Conservation (phyloP, 2,329 filamentous ascomycete species). For the Biscogniauxia sp. region DNA sequence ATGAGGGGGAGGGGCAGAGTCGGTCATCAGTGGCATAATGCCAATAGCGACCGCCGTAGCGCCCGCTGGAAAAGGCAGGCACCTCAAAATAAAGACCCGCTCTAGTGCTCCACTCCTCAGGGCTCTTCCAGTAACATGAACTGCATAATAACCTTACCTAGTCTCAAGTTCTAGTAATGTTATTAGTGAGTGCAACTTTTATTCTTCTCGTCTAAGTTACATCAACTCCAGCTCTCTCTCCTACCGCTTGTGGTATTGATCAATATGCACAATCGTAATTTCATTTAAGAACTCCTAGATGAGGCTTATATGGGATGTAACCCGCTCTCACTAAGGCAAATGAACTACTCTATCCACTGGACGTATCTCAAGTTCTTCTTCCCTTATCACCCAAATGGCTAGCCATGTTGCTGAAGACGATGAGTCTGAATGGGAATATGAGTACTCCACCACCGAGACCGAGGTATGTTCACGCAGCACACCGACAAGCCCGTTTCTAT, state of each 20-base stretch:
- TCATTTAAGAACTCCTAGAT: too few species aligned
- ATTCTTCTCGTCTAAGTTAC: too few species aligned
- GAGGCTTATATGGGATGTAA: background rate
- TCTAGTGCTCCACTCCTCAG: background rate
- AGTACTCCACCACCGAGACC: slow-evolving; percentile 62
- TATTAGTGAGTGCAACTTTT: background rate
- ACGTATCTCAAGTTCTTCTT: slow-evolving; percentile 13
- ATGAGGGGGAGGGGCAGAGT: slow-evolving; percentile 24
- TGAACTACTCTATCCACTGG: slow-evolving; percentile 14
- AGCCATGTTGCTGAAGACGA: slow-evolving; percentile 38
- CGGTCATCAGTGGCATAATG: slow-evolving; percentile 8
- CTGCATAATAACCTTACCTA: too few species aligned
- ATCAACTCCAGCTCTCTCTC: too few species aligned
- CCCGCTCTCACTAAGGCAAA: slow-evolving; percentile 12
- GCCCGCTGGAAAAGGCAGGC: slow-evolving; percentile 20
- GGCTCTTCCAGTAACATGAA: too few species aligned
- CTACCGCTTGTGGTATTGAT: too few species aligned
- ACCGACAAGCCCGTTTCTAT: background rate
- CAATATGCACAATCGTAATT: too few species aligned
- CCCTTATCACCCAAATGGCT: slow-evolving; percentile 27
- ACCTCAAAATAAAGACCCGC: slow-evolving; percentile 10
- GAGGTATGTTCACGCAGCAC: slow-evolving; percentile 42
- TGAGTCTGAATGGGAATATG: slow-evolving; percentile 65
- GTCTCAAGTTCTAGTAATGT: too few species aligned
- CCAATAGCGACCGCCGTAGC: slow-evolving; percentile 23